Evolutionary conservation across 208 protist genomes (phyloP).

Genomic region (Porcisia hertigi): DNA sequence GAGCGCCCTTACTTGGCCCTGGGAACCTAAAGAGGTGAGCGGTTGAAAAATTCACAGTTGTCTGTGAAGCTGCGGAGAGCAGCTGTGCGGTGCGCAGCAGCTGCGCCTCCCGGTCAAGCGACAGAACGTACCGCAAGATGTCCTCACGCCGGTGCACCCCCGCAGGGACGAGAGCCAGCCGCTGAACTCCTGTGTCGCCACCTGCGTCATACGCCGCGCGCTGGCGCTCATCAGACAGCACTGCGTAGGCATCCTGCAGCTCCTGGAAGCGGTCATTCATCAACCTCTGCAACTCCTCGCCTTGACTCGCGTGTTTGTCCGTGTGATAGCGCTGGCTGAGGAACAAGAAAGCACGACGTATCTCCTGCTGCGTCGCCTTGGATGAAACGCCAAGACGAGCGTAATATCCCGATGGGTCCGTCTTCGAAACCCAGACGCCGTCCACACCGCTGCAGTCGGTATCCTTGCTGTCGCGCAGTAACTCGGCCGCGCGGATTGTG

Average conservation of each 20-base stretch:
- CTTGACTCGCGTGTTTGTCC: conserved; percentile 70
- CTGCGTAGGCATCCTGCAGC: conserved; percentile 77
- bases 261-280: conserved; percentile 87
- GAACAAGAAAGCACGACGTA: conserved; percentile 76
- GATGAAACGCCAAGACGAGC: conserved; percentile 58
- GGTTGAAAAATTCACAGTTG: conserved; percentile 54
- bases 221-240: conserved; percentile 72
- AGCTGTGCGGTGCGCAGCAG: conserved; percentile 59
- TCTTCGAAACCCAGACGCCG: neutral
- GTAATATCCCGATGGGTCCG: conserved; percentile 82
- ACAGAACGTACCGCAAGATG: conserved; percentile 58
- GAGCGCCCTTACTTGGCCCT: neutral
- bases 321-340: conserved; percentile 87
- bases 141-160: conserved; percentile 40
- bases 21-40: conserved; percentile 43
- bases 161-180: conserved; percentile 63
- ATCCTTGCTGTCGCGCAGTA: conserved; percentile 29
- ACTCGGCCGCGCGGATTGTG: conserved; percentile 15
- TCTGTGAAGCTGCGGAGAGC: conserved; percentile 55
- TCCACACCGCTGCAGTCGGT: conserved; percentile 10
- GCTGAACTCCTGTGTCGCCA: conserved; percentile 45
- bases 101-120: conserved; percentile 63
- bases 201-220: conserved; percentile 79
- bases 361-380: conserved; percentile 53
- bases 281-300: conserved; percentile 38